Conservation (phyloP, 768 basidiomycete species). For the Stropharia rugosoannulata region DNA sequence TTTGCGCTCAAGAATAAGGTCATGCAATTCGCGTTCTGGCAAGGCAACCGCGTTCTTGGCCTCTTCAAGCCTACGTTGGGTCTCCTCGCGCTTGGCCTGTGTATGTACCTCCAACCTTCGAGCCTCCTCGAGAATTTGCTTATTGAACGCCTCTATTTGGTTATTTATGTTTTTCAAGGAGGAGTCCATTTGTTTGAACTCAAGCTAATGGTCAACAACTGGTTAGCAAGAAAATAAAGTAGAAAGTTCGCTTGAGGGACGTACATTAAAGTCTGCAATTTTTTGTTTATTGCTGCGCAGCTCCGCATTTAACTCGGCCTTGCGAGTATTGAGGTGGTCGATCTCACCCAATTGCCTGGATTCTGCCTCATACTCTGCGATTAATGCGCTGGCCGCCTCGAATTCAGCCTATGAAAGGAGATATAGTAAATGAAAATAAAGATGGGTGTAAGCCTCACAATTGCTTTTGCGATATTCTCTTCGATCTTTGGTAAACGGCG, state of each 20-base stretch:
- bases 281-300: conserved; percentile 46
- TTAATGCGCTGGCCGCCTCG: conserved; percentile 27
- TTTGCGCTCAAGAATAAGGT: conserved; percentile 31
- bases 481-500: conserved; percentile 38
- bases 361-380: conserved; percentile 31
- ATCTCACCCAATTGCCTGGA: conserved; percentile 28
- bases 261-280: conserved; percentile 44
- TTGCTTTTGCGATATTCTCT: conserved; percentile 28
- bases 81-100: conserved; percentile 62
- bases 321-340: conserved; percentile 28
- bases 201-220: conserved; percentile 14
- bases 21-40: conserved; percentile 33
- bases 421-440: neutral
- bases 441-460: conserved; percentile 24
- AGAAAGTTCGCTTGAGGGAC: conserved; percentile 8
- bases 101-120: conserved; percentile 53
- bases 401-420: conserved; percentile 25
- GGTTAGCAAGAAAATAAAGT: neutral
- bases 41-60: conserved; percentile 38
- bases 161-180: conserved; percentile 31
- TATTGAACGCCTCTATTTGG: conserved; percentile 38
- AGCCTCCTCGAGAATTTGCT: conserved; percentile 53
- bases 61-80: conserved; percentile 46
- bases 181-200: conserved; percentile 49
- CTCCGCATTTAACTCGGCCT: conserved; percentile 46